Base-by-base conservation (phyloP, 2,329 filamentous ascomycete species). In the Colletotrichum tropicicola region DNA sequence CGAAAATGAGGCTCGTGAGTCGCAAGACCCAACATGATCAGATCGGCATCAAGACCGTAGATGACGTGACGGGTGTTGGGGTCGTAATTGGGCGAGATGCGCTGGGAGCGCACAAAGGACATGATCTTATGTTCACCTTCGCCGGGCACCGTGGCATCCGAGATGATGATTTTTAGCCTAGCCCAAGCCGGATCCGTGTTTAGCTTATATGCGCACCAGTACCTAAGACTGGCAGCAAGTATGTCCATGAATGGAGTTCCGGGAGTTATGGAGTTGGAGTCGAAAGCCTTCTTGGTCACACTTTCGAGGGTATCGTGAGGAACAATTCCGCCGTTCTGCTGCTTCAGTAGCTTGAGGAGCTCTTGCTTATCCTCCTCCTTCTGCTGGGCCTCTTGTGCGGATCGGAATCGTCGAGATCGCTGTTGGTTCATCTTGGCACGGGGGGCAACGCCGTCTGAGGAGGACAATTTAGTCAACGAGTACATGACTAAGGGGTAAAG, bases 391-490 rank as follows among this genome's bases (percentile, higher is more conserved):
- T 99, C 96, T 77, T 95, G 93, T 2, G 94, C 96, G 21, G 95
- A 92, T 67, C 96, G 91, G 81, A 99, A 99, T 73, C 96, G 93
- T 78, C 96, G 89, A 43, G 96, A 97, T 67, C 96, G 93, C 81
- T 99, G 96, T 77, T 99, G 97, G 77, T 99, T 99, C 96, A 99
- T 99, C 81, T 99, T 99, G 64, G 97, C 97, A 77, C 96, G 92
- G 48, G 96, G 97, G 5, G 96, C 96, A 69, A 99, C 96, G 76
- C 96, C 96, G 80, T 99, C 96, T 94, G 37, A 4, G 41, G 15
- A 32, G 10, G 37, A 37, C 7, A 35, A 19, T 27, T 68, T 55
- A 68, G 65, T n/a, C 51, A 70, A 67, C 55, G 47, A 70, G 28
- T 72, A 75, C 70, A 64, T 65, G 52, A 49, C 54, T 44, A 35